Conservation (phyloP, 768 basidiomycete species). For the Stropharia rugosoannulata region DNA sequence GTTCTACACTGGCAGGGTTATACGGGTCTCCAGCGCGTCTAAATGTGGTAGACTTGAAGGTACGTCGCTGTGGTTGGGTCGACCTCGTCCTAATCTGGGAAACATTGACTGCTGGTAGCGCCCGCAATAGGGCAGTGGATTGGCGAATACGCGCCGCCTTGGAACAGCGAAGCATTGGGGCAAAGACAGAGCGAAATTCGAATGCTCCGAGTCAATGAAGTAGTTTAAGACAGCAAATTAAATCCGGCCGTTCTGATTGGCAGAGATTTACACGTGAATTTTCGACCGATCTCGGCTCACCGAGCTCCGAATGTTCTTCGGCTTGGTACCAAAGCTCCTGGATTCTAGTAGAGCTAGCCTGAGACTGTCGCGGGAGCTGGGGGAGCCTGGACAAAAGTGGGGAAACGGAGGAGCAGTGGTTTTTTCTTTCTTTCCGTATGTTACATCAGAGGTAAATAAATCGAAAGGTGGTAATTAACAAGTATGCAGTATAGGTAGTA, state of each 20-base stretch:
- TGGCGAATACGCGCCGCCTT: not conserved
- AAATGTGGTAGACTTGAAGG: conserved; percentile 8
- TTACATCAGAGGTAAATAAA: too few relatives aligned
- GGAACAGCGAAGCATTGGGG: not conserved
- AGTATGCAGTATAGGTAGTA: too few relatives aligned
- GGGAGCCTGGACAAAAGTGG: too few relatives aligned
- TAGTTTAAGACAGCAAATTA: not conserved
- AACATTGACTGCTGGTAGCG: not conserved
- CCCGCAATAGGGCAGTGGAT: not conserved
- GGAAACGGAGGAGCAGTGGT: too few relatives aligned
- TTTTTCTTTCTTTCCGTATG: too few relatives aligned
- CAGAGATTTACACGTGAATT: not conserved
- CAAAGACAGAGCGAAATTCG: not conserved
- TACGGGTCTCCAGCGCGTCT: conserved; percentile 22
- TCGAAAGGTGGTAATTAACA: too few relatives aligned
- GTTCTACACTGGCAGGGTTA: conserved; percentile 66
- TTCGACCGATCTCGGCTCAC: not conserved
- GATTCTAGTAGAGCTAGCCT: too few relatives aligned
- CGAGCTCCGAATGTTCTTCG: too few relatives aligned
- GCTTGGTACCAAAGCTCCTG: too few relatives aligned
- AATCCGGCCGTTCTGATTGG: not conserved
- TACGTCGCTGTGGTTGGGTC: not conserved
- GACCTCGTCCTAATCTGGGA: not conserved
- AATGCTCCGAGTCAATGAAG: not conserved
- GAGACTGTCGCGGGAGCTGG: too few relatives aligned